Percentiles rank a stretch among this genome's conserved stretches.
phyloP scores from a whole-genome alignment of 129 eudicot species.

The Rutidosis leptorrhynchoides region DNA sequence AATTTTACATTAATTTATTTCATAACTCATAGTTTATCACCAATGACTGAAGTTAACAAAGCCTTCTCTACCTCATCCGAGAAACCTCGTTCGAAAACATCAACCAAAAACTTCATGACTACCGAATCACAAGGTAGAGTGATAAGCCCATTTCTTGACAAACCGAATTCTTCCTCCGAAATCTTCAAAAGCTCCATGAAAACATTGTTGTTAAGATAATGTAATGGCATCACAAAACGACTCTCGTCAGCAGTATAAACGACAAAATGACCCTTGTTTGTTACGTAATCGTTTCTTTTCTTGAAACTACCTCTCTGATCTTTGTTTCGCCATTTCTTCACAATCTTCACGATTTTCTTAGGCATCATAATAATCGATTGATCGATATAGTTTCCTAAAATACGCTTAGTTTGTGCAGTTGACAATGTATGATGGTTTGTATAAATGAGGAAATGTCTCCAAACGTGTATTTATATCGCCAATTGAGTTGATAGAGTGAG shows the following conservation, averaged over 20 bases:
- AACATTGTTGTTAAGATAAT: constrained; percentile 43
- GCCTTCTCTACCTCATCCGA: constrained; percentile 30
- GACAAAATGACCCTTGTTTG: constrained; percentile 57
- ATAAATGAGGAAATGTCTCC: neutral
- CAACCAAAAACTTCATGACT: constrained; percentile 31
- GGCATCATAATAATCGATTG: constrained; percentile 7
- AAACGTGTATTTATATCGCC: constrained; percentile 13
- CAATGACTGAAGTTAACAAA: constrained; percentile 22
- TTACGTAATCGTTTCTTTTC: constrained; percentile 6
- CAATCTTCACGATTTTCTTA: constrained; percentile 42
- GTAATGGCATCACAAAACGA: constrained; percentile 51
- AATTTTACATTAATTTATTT: neutral
- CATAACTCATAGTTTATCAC: constrained; percentile 12
- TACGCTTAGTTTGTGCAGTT: neutral
- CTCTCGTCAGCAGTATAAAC: constrained; percentile 45
- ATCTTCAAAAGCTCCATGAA: constrained; percentile 55
- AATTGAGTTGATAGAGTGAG: neutral
- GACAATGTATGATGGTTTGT: neutral
- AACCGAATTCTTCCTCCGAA: constrained; percentile 58
- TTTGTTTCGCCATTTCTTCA: constrained; percentile 35
- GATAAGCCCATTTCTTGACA: constrained; percentile 37
- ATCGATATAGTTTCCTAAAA: neutral
- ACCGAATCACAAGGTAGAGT: constrained; percentile 41
- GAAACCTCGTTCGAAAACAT: constrained; percentile 29
- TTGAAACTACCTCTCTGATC: constrained; percentile 12